Evolutionary conservation across 2,329 filamentous ascomycete genomes (phyloP).

Genomic region (Macrophomina phaseolina): DNA sequence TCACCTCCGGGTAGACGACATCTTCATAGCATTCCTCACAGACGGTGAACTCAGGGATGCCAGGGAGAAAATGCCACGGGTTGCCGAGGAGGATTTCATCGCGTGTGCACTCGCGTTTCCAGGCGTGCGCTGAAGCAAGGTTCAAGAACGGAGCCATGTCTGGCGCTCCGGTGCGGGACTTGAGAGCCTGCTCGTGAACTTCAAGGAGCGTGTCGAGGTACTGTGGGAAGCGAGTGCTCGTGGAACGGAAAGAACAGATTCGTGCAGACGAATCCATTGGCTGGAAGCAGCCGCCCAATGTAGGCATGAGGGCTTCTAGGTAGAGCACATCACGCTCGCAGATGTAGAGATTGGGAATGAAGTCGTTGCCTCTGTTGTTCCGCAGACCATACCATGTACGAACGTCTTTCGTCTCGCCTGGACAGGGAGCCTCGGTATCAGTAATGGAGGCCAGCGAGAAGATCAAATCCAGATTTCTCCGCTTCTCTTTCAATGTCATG

Average conservation of each 20-base stretch:
- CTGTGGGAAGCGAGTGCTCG: conserved; percentile 60
- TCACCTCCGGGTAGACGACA: conserved; percentile 67
- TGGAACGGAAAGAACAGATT: conserved; percentile 73
- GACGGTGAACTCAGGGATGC: conserved; percentile 77
- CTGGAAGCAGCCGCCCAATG: conserved; percentile 69
- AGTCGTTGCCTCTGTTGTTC: conserved; percentile 68
- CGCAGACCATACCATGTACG: conserved; percentile 78
- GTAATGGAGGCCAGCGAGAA: conserved; percentile 70
- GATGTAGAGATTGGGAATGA: conserved; percentile 73
- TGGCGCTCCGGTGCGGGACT: conserved; percentile 42
- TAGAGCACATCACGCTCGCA: conserved; percentile 77
- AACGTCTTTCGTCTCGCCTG: conserved; percentile 60
- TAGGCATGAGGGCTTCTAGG: conserved; percentile 75
- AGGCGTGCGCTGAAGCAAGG: conserved; percentile 59
- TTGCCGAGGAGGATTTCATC: conserved; percentile 67
- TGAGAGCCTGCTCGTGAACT: conserved; percentile 37
- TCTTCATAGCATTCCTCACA: conserved; percentile 88
- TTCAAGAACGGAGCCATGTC: conserved; percentile 68
- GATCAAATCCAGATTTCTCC: conserved; percentile 71
- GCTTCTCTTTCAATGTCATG: conserved; percentile 73
- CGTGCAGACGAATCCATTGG: conserved; percentile 41
- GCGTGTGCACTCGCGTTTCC: conserved; percentile 64
- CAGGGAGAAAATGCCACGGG: conserved; percentile 79
- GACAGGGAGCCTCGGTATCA: conserved; percentile 62
- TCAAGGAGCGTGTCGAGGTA: conserved; percentile 64